phyloP scores from a whole-genome alignment of 352 stramenopile genomes.

The Chrysophaeum taylorii region DNA sequence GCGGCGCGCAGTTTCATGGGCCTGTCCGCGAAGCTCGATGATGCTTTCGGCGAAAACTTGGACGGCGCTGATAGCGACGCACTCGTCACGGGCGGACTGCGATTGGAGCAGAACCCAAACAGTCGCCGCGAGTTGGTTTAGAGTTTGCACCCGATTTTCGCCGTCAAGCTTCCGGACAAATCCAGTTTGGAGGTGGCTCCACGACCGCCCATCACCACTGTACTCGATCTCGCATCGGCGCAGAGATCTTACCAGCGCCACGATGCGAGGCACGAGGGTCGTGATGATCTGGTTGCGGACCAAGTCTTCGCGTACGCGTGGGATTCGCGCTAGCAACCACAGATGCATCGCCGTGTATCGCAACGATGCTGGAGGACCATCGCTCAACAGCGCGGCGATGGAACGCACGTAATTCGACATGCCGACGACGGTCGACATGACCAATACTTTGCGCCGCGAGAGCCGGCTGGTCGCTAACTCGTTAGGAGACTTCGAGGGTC shows the following conservation, averaged over 20 bases:
- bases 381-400: neutral
- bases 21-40: neutral
- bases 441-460: neutral
- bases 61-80: neutral
- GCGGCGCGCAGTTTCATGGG: neutral
- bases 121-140: neutral
- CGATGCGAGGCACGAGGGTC: neutral
- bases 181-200: no score
- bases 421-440: neutral
- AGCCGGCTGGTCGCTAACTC: neutral
- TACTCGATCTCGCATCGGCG: neutral
- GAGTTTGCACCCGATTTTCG: neutral
- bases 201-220: no score
- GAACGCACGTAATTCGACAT: neutral
- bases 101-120: neutral
- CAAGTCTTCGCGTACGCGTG: neutral
- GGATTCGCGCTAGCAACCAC: neutral
- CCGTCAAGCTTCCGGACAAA: no score
- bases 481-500: neutral
- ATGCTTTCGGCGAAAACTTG: neutral
- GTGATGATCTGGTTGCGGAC: neutral
- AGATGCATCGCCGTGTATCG: neutral
- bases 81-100: neutral
- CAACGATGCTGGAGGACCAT: neutral
- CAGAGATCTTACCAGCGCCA: neutral